These are phyloP conservation scores for Beauveria rudraprayagi DNA, from an alignment of 2,329 filamentous ascomycete genomes.

Conservation along the genomic window DNA sequence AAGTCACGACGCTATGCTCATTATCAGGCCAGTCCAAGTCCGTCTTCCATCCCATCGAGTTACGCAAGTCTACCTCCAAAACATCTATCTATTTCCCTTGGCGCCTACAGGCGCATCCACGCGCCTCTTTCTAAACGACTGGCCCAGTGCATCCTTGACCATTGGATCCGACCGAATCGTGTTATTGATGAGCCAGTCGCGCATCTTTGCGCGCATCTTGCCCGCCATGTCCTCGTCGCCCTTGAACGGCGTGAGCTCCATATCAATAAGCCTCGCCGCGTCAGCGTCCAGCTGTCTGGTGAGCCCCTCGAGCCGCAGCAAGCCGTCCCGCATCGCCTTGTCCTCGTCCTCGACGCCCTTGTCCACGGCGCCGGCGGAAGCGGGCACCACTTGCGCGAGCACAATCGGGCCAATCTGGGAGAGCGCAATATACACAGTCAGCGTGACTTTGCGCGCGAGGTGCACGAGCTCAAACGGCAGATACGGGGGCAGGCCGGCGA, in stretches of 20 bases:
- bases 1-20: not conserved
- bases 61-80: not conserved
- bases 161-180: slow-evolving; percentile 72
- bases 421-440: slow-evolving; percentile 78
- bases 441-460: slow-evolving; percentile 64
- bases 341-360: slow-evolving; percentile 25
- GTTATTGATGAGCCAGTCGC: slow-evolving; percentile 83
- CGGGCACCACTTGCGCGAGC: slow-evolving; percentile 21
- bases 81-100: slow-evolving; percentile 36
- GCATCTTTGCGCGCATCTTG: slow-evolving; percentile 58
- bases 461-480: slow-evolving; percentile 79
- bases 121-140: slow-evolving; percentile 55
- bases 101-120: slow-evolving; percentile 56
- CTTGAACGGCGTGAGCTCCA: slow-evolving; percentile 75
- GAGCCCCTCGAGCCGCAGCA: slow-evolving; percentile 58
- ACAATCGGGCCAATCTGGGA: slow-evolving; percentile 70
- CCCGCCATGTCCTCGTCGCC: slow-evolving; percentile 59
- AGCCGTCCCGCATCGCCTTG: slow-evolving; percentile 49
- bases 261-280: slow-evolving; percentile 57
- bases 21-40: not conserved
- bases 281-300: slow-evolving; percentile 59
- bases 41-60: not conserved
- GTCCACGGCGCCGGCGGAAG: slow-evolving; percentile 17
- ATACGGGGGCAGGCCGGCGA: slow-evolving; percentile 47
- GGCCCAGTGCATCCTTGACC: slow-evolving; percentile 70